Base-by-base conservation (phyloP, 495 filamentous ascomycete genomes). In the Cudoniella acicularis region DNA sequence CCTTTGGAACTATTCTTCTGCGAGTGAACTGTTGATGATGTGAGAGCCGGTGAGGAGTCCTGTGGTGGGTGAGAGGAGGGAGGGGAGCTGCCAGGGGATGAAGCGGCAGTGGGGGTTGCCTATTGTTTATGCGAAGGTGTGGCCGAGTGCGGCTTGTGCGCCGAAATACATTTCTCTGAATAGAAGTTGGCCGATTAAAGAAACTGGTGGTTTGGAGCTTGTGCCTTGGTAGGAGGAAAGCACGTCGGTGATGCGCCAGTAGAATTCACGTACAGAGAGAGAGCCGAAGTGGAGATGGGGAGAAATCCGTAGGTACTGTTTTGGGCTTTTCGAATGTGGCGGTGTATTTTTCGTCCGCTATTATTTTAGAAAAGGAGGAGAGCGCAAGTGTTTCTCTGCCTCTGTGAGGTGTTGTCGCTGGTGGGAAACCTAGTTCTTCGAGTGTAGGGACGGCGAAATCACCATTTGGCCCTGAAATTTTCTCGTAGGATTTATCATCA, bases 151-250 rank as follows among this genome's bases (percentile, higher is more conserved):
- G 1, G 86, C 83, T 65, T 90, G 86, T 0, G 87, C 87, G 27
- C 74, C 86, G 57, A 90, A 88, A 70, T 88, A 90, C 87, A 89
- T 90, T 56, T 90, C 87, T 0, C 87, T 75, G 66, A 90, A 90
- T 0, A 88, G 74, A 1, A 89, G 71, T 62, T 90, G 87, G 13
- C 87, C 87, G 1, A 79, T 83, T 2, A 90, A 68, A 51, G 81
- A 86, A 1, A 79, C 81, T 0, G 87, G 87, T 0, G 83, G 77
- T 10, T 73, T 64, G 1, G 80, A 77, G 4, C 74, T 76, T 54
- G 80, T 80, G 18, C 77, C 73, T 16, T 71, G 67, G 45, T 77
- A 72, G 9, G 73, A 73, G 16, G 75, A 65, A 9, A 87, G 71
- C 23, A 82, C 73, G 13, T 76, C 79, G 61, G 83, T 80, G 1